These are phyloP conservation scores for Anethum foeniculum DNA, from an alignment of 140 eudicot species.

Conservation along the genomic window DNA sequence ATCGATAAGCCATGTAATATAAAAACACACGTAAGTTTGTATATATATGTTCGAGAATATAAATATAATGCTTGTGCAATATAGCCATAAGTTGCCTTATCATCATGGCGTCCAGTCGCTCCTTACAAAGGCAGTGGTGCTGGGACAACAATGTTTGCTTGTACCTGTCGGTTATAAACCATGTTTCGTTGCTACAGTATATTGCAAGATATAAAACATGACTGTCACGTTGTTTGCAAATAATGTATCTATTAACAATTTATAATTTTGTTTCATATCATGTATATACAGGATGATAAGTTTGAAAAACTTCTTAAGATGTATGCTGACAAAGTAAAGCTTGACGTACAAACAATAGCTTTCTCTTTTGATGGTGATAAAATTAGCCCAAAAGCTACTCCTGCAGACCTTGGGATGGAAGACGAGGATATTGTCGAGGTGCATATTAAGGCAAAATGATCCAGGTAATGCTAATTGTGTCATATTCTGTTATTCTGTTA, in stretches of 20 bases:
- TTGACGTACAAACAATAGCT: conserved; percentile 41
- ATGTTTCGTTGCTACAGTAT: neutral
- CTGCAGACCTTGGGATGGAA: conserved; percentile 85
- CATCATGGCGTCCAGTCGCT: neutral
- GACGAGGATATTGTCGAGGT: conserved; percentile 90
- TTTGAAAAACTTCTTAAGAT: conserved; percentile 67
- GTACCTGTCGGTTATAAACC: neutral
- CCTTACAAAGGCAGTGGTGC: neutral
- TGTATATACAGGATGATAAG: conserved; percentile 62
- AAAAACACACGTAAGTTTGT: neutral
- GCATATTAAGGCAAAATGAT: conserved; percentile 51
- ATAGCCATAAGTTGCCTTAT: neutral
- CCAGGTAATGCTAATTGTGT: conserved; percentile 27
- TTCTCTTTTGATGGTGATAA: conserved; percentile 87
- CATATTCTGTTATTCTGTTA: neutral
- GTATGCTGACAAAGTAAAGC: conserved; percentile 58
- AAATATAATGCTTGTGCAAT: neutral
- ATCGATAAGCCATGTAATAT: too few relatives aligned
- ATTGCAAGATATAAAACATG: neutral
- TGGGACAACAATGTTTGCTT: neutral
- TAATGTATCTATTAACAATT: neutral
- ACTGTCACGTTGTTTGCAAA: neutral
- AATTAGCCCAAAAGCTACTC: conserved; percentile 62
- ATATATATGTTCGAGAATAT: neutral
- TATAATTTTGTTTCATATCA: neutral